Conservation (phyloP, 225 moss, liverwort and hornwort genomes). For the Sphagnum tenellum region DNA sequence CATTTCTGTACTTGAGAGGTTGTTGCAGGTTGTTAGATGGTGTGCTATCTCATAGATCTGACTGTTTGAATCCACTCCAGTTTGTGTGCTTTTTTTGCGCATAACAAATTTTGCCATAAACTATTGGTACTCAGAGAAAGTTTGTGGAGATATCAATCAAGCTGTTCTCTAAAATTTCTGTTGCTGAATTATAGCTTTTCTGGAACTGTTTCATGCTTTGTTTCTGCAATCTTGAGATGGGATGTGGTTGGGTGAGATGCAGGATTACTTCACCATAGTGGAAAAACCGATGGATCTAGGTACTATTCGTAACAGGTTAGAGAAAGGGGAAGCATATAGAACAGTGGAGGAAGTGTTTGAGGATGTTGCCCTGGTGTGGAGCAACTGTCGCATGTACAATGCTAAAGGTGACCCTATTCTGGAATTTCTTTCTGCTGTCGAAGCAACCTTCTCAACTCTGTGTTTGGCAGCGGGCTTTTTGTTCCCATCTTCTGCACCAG, state of each 20-base stretch:
- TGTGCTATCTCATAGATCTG: not conserved
- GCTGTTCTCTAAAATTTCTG: too few species aligned
- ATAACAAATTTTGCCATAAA: too few species aligned
- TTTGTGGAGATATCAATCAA: too few species aligned
- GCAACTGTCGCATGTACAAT: constrained; percentile 84
- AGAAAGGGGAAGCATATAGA: constrained; percentile 63
- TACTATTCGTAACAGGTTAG: constrained; percentile 67
- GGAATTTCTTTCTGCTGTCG: constrained; percentile 62
- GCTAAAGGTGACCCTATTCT: constrained; percentile 92
- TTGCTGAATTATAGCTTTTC: too few species aligned
- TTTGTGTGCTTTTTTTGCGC: too few species aligned
- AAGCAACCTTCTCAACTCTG: constrained; percentile 67
- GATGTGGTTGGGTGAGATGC: not conserved
- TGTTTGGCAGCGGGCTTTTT: constrained; percentile 61
- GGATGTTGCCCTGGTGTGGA: constrained; percentile 90
- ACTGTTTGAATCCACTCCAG: not conserved
- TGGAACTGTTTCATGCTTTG: too few species aligned
- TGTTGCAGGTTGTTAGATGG: not conserved
- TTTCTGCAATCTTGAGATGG: too few species aligned
- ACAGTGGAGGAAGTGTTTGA: constrained; percentile 50
- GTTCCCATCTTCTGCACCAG: not conserved
- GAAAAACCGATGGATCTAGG: constrained; percentile 87
- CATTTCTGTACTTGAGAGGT: too few species aligned
- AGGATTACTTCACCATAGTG: constrained; percentile 79
- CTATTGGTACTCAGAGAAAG: too few species aligned